Conservation (phyloP, 139 green algal genomes). For the Tetradesmus obliquus region DNA sequence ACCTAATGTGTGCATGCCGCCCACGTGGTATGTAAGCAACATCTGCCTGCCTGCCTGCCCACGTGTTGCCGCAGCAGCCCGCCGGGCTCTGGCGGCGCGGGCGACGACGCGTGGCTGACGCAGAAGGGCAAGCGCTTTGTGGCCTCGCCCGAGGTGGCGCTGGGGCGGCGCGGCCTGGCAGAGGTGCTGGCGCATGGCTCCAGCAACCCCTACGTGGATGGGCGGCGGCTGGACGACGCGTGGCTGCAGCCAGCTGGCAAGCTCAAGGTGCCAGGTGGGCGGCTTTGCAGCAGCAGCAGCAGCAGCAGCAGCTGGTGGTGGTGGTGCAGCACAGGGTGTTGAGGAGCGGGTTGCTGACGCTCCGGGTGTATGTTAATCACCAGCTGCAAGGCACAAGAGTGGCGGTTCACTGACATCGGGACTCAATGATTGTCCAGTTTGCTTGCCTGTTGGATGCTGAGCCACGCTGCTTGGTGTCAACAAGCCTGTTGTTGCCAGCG, state of each 20-base stretch:
- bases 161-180: slow-evolving; percentile 1
- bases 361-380: too few relatives aligned
- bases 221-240: slow-evolving; percentile 7
- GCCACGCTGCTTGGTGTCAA: too few relatives aligned
- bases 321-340: not conserved
- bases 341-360: not conserved
- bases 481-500: too few relatives aligned
- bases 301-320: not conserved
- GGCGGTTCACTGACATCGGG: too few relatives aligned
- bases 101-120: slow-evolving; percentile 25
- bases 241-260: slow-evolving; percentile 30
- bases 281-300: not conserved
- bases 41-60: not conserved
- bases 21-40: not conserved
- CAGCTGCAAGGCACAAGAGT: too few relatives aligned
- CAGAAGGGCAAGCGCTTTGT: slow-evolving; percentile 29
- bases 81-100: not conserved
- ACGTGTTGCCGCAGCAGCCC: not conserved
- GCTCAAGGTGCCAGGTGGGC: slow-evolving; percentile 28
- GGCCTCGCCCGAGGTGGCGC: slow-evolving; percentile 8
- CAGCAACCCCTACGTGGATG: slow-evolving; percentile 35
- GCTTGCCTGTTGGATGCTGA: too few relatives aligned
- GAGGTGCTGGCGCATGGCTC: slow-evolving; percentile 19
- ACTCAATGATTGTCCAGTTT: too few relatives aligned
- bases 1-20: too few relatives aligned